phyloP scores from a whole-genome alignment of 306 rosid species.

The Cyamopsis tetragonoloba region DNA sequence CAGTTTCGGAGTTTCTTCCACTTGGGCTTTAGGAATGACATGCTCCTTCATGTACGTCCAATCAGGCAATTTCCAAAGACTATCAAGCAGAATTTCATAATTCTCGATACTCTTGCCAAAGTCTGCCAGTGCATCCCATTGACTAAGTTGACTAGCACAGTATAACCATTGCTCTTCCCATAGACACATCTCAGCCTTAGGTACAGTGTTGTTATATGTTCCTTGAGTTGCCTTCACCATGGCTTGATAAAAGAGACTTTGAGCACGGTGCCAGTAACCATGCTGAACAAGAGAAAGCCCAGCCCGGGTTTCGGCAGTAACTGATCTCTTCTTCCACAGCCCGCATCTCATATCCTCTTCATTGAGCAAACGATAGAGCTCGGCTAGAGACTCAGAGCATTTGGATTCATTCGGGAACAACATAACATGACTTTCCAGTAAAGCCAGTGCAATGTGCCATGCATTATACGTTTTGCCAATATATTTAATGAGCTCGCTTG shows the following conservation, averaged over 20 bases:
- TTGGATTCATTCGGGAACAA: slow-evolving; percentile 81
- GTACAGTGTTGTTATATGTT: slow-evolving; percentile 84
- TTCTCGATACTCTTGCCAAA: slow-evolving; percentile 95
- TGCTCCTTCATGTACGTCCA: slow-evolving; percentile 97
- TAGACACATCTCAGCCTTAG: slow-evolving; percentile 99
- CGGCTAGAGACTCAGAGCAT: slow-evolving; percentile 92
- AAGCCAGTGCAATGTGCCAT: slow-evolving; percentile 94
- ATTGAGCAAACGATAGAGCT: slow-evolving; percentile 93
- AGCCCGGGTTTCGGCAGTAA: slow-evolving; percentile 91
- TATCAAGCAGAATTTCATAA: slow-evolving; percentile 89
- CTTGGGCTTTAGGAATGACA: slow-evolving; percentile 97
- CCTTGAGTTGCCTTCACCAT: slow-evolving; percentile 99
- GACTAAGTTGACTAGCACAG: slow-evolving; percentile 95
- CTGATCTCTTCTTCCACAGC: slow-evolving; percentile 89
- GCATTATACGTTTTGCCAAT: slow-evolving; percentile 97
- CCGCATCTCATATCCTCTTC: slow-evolving; percentile 99
- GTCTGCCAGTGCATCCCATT: slow-evolving; percentile 95
- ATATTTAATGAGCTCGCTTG: slow-evolving; percentile 97
- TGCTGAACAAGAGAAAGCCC: slow-evolving; percentile 99
- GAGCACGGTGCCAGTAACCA: slow-evolving; percentile 99
- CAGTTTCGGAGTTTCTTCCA: slow-evolving; percentile 96
- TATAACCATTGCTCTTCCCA: slow-evolving; percentile 99
- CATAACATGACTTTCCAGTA: slow-evolving; percentile 96
- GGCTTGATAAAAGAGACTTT: slow-evolving; percentile 95
- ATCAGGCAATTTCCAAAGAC: slow-evolving; percentile 96